Conservation (phyloP, 108 stramenopile species). For the Mediolabrus comicus region DNA sequence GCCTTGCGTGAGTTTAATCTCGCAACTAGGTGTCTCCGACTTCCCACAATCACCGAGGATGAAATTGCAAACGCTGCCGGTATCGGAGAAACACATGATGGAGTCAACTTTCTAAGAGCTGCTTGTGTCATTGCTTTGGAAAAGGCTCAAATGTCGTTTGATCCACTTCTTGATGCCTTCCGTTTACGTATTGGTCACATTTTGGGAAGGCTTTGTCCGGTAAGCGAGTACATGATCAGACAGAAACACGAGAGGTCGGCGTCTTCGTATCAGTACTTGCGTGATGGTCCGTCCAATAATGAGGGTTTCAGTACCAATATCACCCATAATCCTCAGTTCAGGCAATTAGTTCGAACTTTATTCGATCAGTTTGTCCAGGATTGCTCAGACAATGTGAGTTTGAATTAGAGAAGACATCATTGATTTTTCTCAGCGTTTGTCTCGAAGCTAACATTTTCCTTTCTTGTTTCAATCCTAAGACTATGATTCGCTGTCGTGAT, state of each 20-base stretch:
- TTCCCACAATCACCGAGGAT: constrained; percentile 85
- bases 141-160: constrained; percentile 87
- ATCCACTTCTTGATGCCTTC: constrained; percentile 74
- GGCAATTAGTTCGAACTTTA: constrained; percentile 73
- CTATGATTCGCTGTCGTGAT: constrained; percentile 74
- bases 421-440: too few relatives aligned
- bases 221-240: constrained; percentile 86
- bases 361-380: constrained; percentile 85
- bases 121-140: constrained; percentile 93
- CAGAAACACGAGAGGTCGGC: constrained; percentile 67
- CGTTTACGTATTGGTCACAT: constrained; percentile 76
- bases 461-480: constrained; percentile 20
- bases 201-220: constrained; percentile 85
- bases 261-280: constrained; percentile 44
- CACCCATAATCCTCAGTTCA: constrained; percentile 67
- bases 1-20: constrained; percentile 85
- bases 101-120: constrained; percentile 90
- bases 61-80: constrained; percentile 96
- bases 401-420: background rate
- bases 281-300: constrained; percentile 25
- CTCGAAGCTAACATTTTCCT: background rate
- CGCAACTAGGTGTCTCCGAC: constrained; percentile 78
- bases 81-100: constrained; percentile 90
- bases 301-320: constrained; percentile 48
- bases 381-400: constrained; percentile 64